Percentiles rank a stretch among this genome's conserved stretches.
Conservation (phyloP, 805 yeast species). For the Kodamaea neixiangensis region DNA sequence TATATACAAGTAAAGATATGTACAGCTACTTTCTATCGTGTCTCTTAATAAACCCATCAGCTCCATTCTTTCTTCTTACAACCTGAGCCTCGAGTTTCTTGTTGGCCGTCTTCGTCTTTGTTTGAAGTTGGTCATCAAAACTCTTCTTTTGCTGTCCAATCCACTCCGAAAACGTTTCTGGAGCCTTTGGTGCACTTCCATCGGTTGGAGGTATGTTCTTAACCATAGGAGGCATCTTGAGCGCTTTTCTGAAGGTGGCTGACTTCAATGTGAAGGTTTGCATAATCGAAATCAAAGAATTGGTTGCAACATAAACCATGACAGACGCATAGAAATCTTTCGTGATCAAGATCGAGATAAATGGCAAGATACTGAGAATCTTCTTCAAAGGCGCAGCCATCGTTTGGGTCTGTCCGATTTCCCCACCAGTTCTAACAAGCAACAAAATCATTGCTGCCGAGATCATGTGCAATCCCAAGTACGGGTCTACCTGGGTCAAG, state of each 20-base stretch:
- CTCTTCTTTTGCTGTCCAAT: slow-evolving; percentile 34
- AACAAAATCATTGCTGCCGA: slow-evolving; percentile 77
- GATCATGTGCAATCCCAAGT: slow-evolving; percentile 78
- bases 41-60: slow-evolving; percentile 40
- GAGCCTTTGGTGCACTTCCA: slow-evolving; percentile 17
- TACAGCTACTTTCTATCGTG: slow-evolving; percentile 19
- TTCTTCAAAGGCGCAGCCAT: slow-evolving; percentile 63
- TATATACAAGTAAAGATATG: slow-evolving; percentile 1
- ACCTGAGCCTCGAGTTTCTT: slow-evolving; percentile 36
- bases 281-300: slow-evolving; percentile 69
- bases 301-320: slow-evolving; percentile 80
- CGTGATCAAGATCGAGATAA: slow-evolving; percentile 84
- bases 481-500: slow-evolving; percentile 85
- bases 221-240: slow-evolving; percentile 63
- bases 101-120: slow-evolving; percentile 36
- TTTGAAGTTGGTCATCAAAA: slow-evolving; percentile 33
- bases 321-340: slow-evolving; percentile 85
- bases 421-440: slow-evolving; percentile 86
- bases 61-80: slow-evolving; percentile 34
- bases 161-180: slow-evolving; percentile 39
- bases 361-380: slow-evolving; percentile 71
- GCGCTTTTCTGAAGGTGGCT: slow-evolving; percentile 53
- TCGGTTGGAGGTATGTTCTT: slow-evolving; percentile 37
- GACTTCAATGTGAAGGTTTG: slow-evolving; percentile 72
- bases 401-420: slow-evolving; percentile 70